Evolutionary conservation across 2,329 filamentous ascomycete species (phyloP).

Genomic region (Pochonia chlamydosporia): DNA sequence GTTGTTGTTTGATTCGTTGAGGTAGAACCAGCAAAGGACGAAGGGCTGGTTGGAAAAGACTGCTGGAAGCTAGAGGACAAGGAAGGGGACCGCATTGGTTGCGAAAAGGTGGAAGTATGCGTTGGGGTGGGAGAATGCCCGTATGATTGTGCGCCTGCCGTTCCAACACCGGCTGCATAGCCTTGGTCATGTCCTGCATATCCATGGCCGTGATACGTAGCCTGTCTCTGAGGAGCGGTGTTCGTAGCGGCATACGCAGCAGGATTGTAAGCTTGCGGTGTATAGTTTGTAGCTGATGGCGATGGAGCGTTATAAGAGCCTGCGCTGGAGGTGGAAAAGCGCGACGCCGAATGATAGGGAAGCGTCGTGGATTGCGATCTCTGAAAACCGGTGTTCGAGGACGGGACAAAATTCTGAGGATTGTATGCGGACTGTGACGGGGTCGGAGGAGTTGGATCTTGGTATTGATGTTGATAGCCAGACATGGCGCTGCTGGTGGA

Average conservation of each 20-base stretch:
- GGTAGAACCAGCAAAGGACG: slow-evolving; percentile 19
- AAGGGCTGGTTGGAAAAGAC: slow-evolving; percentile 29
- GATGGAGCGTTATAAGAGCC: slow-evolving; percentile 20
- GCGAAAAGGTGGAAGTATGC: slow-evolving; percentile 18
- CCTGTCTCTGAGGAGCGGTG: slow-evolving; percentile 41
- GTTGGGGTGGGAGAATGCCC: slow-evolving; percentile 32
- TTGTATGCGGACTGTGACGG: slow-evolving; percentile 56
- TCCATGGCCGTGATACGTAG: slow-evolving; percentile 44
- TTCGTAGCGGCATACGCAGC: slow-evolving; percentile 48
- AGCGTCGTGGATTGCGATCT: slow-evolving; percentile 48
- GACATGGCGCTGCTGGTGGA: slow-evolving; percentile 40
- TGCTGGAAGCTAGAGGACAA: slow-evolving; percentile 34
- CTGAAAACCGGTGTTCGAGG: slow-evolving; percentile 18
- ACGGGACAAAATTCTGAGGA: slow-evolving; percentile 55
- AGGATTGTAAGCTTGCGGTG: slow-evolving; percentile 52
- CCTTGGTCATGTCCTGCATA: slow-evolving; percentile 38
- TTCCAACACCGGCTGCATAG: slow-evolving; percentile 31
- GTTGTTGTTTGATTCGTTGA: slow-evolving; percentile 22
- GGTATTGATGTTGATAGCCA: slow-evolving; percentile 48
- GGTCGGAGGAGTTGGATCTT: slow-evolving; percentile 39
- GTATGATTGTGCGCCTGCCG: slow-evolving; percentile 29
- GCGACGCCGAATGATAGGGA: slow-evolving; percentile 37
- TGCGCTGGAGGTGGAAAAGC: slow-evolving; percentile 33
- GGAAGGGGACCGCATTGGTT: slow-evolving; percentile 20
- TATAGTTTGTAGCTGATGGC: slow-evolving; percentile 37